Percentiles rank a stretch among this genome's conserved stretches.
Conservation (phyloP, 2,329 filamentous ascomycete genomes). For the Madurella mycetomatis region DNA sequence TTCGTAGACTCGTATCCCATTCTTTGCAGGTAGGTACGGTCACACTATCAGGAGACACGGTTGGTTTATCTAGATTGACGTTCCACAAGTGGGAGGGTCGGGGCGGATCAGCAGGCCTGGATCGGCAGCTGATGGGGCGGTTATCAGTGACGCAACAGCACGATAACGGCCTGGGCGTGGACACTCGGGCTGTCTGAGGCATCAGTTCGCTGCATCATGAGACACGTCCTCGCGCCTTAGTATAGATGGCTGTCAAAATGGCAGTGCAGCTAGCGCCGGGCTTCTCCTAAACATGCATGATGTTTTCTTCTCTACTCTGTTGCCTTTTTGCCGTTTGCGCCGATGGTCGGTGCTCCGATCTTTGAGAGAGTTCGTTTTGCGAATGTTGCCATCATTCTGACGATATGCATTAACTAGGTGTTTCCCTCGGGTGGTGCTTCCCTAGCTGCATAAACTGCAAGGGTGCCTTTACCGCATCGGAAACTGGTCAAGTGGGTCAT, state of each 20-base stretch:
- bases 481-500: constrained; percentile 13
- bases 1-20: too few species aligned
- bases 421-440: not conserved
- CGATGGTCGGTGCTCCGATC: too few species aligned
- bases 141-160: constrained; percentile 26
- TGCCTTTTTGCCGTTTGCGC: too few species aligned
- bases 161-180: constrained; percentile 14
- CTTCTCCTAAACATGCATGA: too few species aligned
- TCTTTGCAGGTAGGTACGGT: too few species aligned
- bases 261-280: too few species aligned
- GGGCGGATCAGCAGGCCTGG: constrained; percentile 21
- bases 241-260: too few species aligned
- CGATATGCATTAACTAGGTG: not conserved
- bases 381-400: too few species aligned
- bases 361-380: too few species aligned
- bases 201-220: not conserved
- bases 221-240: not conserved
- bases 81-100: not conserved
- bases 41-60: too few species aligned
- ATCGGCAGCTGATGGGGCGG: constrained; percentile 14
- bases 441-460: constrained; percentile 2
- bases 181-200: not conserved
- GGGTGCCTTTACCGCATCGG: constrained; percentile 6
- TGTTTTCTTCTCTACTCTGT: too few species aligned
- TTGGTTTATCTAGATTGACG: not conserved